Percentiles rank a stretch among this genome's conserved stretches.
Conservation (phyloP, 169 alveolate species). For the Plasmodium fragile region DNA sequence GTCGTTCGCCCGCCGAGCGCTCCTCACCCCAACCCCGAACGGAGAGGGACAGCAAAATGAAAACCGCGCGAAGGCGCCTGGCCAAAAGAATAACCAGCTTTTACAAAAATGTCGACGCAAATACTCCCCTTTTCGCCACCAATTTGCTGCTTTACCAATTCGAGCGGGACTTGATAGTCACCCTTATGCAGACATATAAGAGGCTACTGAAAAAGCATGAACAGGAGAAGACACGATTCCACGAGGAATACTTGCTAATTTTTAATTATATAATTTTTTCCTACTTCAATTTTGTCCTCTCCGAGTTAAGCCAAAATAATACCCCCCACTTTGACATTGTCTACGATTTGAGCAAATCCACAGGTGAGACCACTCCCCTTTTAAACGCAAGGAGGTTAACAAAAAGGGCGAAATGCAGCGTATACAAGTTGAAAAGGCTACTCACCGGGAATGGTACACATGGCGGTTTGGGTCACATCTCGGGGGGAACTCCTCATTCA, state of each 20-base stretch:
- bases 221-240: not conserved
- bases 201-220: slow-evolving; percentile 30
- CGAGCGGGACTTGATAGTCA: slow-evolving; percentile 45
- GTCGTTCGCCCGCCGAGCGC: not conserved
- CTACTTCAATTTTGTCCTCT: slow-evolving; percentile 13
- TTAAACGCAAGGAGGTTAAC: not conserved
- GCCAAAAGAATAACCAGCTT: slow-evolving; percentile 8
- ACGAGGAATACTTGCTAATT: slow-evolving; percentile 32
- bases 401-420: not conserved
- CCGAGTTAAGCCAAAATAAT: slow-evolving; percentile 24
- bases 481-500: not conserved
- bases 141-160: slow-evolving; percentile 40
- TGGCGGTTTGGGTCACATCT: not conserved
- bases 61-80: not conserved
- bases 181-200: slow-evolving; percentile 7
- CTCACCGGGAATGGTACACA: not conserved
- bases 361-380: not conserved
- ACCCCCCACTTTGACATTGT: slow-evolving; percentile 22
- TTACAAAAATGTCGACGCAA: slow-evolving; percentile 28
- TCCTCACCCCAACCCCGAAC: not conserved
- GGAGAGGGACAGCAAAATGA: slow-evolving; percentile 23
- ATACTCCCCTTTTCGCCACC: slow-evolving; percentile 22
- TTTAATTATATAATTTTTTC: slow-evolving; percentile 59
- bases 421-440: not conserved
- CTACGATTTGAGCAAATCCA: slow-evolving; percentile 10